Percentiles rank a stretch among this genome's conserved stretches.
phyloP scores from a whole-genome alignment of 2,329 filamentous ascomycete genomes.

The Trichophyton rubrum region DNA sequence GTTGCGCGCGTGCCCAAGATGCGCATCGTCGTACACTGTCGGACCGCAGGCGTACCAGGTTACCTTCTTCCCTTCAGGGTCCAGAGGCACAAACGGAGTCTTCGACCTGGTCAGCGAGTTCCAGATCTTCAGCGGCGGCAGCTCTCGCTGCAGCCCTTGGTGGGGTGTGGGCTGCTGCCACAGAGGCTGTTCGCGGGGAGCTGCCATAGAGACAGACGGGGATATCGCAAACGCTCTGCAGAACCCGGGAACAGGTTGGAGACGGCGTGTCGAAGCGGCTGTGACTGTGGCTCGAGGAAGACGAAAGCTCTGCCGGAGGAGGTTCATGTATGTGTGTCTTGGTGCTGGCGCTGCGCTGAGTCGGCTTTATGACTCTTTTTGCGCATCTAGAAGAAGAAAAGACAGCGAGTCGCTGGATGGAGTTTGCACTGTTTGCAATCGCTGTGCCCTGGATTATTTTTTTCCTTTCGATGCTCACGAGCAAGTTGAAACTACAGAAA shows the following conservation, averaged over 20 bases:
- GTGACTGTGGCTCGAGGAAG: not conserved
- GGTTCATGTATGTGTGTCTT: conserved; percentile 4
- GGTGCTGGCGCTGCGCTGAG: not conserved
- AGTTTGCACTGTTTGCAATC: not conserved
- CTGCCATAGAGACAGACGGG: conserved; percentile 8
- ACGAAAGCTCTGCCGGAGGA: not conserved
- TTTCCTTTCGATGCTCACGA: too few species aligned
- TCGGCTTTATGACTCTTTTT: not conserved
- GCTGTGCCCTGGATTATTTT: not conserved
- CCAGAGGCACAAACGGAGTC: conserved; percentile 60
- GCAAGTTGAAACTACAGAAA: not conserved
- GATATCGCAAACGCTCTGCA: not conserved
- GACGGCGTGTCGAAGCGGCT: conserved; percentile 2
- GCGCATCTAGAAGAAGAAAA: not conserved
- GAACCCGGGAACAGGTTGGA: not conserved
- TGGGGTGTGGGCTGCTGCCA: conserved; percentile 31
- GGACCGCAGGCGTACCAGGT: conserved; percentile 86
- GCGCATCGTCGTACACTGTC: conserved; percentile 70
- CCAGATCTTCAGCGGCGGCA: conserved; percentile 57
- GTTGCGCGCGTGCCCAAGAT: conserved; percentile 74
- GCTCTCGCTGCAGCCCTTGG: conserved; percentile 21
- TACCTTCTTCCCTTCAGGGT: conserved; percentile 54
- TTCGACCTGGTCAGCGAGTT: conserved; percentile 68
- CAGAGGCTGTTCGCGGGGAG: conserved; percentile 32
- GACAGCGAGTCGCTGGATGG: not conserved